These are phyloP conservation scores for Diophrys sp. DNA, from an alignment of 73 alveolate genomes.

Conservation along the genomic window DNA sequence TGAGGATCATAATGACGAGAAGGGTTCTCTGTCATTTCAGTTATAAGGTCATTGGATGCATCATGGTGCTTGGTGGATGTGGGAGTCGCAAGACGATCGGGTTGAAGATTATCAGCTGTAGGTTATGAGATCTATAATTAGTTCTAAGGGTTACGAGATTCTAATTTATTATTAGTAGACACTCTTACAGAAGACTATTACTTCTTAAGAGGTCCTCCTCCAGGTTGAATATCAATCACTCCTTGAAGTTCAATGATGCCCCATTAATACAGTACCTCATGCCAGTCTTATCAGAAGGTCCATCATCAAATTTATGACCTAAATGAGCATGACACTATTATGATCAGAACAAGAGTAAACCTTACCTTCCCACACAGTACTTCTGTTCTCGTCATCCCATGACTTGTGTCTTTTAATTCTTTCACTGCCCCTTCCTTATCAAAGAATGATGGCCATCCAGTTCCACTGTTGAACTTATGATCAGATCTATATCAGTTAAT, in stretches of 20 bases:
- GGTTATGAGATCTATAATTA: neutral
- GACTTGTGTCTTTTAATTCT: slow-evolving; percentile 39
- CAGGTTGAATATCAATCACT: neutral
- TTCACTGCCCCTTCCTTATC: slow-evolving; percentile 25
- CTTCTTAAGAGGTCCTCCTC: neutral
- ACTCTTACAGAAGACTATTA: neutral
- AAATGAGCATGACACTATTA: slow-evolving; percentile 70
- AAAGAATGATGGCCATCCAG: slow-evolving; percentile 92
- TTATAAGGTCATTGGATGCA: neutral
- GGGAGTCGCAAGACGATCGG: neutral
- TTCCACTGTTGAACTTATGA: slow-evolving; percentile 77
- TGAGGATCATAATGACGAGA: neutral
- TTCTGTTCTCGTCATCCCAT: slow-evolving; percentile 80
- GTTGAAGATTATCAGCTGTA: neutral
- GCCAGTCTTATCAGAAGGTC: slow-evolving; percentile 73
- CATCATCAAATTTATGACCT: slow-evolving; percentile 87
- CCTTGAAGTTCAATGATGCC: slow-evolving; percentile 57
- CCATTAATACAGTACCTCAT: slow-evolving; percentile 80
- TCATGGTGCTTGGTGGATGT: neutral
- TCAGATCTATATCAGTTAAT: slow-evolving; percentile 19
- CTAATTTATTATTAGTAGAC: neutral
- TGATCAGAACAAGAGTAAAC: neutral
- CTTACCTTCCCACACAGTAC: slow-evolving; percentile 55
- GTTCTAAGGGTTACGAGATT: neutral
- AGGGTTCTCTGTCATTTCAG: neutral